These are phyloP conservation scores for Fusarium tanahbumbuense DNA, from an alignment of 2,329 filamentous ascomycete genomes.

Conservation along the genomic window DNA sequence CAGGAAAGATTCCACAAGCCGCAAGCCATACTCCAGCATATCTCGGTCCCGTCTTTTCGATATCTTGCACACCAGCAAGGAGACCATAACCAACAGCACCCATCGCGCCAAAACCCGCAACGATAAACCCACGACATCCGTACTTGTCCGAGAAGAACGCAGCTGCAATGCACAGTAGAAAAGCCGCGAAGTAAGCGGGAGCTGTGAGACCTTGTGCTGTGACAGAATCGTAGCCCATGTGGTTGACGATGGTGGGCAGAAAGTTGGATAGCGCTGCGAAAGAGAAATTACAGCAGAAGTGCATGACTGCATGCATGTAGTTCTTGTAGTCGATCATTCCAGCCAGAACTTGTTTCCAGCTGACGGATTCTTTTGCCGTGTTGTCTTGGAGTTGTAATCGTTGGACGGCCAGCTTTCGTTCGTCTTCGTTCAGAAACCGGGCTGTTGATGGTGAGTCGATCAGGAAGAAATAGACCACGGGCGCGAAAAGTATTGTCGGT, in stretches of 20 bases:
- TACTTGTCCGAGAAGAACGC: slow-evolving; percentile 29
- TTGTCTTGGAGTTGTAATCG: slow-evolving; percentile 15
- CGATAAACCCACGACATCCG: slow-evolving; percentile 21
- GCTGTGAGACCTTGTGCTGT: slow-evolving; percentile 26
- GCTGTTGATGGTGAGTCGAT: slow-evolving; percentile 30
- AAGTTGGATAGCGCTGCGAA: slow-evolving; percentile 37
- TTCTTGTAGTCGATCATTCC: slow-evolving; percentile 29
- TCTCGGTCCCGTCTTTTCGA: background rate
- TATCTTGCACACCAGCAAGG: slow-evolving; percentile 1
- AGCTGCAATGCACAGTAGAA: slow-evolving; percentile 12
- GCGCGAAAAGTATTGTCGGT: slow-evolving; percentile 12
- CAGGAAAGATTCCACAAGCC: slow-evolving; percentile 20
- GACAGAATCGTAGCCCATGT: slow-evolving; percentile 16
- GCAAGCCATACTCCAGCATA: slow-evolving; percentile 36
- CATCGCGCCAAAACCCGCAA: background rate
- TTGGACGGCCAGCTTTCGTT: background rate
- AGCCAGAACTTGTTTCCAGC: slow-evolving; percentile 26
- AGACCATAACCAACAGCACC: background rate
- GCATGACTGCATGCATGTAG: slow-evolving; percentile 33
- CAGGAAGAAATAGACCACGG: slow-evolving; percentile 29
- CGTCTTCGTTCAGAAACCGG: slow-evolving; percentile 19
- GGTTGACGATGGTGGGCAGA: slow-evolving; percentile 26
- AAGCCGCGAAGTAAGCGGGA: slow-evolving; percentile 13
- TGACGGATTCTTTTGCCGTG: background rate
- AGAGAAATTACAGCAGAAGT: slow-evolving; percentile 40